phyloP scores from a whole-genome alignment of 2,329 filamentous ascomycete species.

The Pseudocercospora cruenta region DNA sequence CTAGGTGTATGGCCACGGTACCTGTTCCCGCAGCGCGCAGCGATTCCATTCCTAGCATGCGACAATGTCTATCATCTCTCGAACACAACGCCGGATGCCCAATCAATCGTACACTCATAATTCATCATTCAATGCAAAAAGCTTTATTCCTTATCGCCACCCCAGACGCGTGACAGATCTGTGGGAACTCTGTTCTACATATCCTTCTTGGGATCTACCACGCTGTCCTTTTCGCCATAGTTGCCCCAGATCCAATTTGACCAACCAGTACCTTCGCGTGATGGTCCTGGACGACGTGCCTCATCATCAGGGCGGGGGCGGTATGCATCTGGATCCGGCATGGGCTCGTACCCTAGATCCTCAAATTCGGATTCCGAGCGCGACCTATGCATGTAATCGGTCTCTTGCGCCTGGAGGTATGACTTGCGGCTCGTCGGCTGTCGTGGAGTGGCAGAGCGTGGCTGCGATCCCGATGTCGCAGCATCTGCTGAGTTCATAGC shows the following conservation, averaged over 20 bases:
- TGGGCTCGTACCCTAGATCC: conserved; percentile 42
- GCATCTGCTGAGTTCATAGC: conserved; percentile 56
- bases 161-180: background rate
- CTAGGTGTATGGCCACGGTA: background rate
- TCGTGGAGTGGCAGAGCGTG: conserved; percentile 29
- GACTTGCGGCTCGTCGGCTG: conserved; percentile 35
- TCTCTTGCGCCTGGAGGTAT: conserved; percentile 29
- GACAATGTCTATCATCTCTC: background rate
- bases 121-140: background rate
- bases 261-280: conserved; percentile 33
- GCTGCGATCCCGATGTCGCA: conserved; percentile 26
- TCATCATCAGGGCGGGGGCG: conserved; percentile 23
- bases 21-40: background rate
- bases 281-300: conserved; percentile 17
- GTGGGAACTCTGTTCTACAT: conserved; percentile 10
- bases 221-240: conserved; percentile 43
- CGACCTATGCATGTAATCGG: conserved; percentile 68
- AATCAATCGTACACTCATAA: conserved; percentile 1
- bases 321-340: conserved; percentile 41
- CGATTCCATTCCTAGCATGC: background rate
- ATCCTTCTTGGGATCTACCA: conserved; percentile 38
- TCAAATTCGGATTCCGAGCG: conserved; percentile 88
- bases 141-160: background rate
- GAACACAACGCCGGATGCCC: background rate
- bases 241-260: conserved; percentile 43